Evolutionary conservation across 2,329 filamentous ascomycete species (phyloP).

Genomic region (Fonsecaea pugnacius): DNA sequence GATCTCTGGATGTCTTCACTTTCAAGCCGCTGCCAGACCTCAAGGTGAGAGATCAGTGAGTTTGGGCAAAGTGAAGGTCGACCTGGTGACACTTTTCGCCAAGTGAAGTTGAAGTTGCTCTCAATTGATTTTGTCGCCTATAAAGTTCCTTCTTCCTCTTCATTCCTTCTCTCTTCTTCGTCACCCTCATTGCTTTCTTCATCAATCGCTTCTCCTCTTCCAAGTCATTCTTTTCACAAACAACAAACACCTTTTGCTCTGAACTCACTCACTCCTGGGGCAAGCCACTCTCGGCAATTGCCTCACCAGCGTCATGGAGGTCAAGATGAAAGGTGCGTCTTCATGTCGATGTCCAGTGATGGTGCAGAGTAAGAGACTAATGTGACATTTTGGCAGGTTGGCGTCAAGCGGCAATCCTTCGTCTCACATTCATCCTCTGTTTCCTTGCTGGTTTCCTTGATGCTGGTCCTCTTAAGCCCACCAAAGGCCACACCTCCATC

Average conservation of each 20-base stretch:
- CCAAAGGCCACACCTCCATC: slow-evolving; percentile 4
- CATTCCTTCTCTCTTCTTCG: not conserved
- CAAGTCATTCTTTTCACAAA: not conserved
- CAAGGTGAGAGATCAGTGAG: slow-evolving; percentile 1
- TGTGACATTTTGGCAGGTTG: slow-evolving; percentile 5
- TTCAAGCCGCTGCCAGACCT: not conserved
- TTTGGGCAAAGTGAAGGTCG: not conserved
- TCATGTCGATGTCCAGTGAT: not conserved
- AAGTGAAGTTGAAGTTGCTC: not conserved
- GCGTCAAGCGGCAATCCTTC: slow-evolving; percentile 5
- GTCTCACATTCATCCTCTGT: slow-evolving; percentile 8
- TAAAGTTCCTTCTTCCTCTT: not conserved
- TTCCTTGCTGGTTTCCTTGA: slow-evolving; percentile 9
- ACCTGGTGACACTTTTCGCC: not conserved
- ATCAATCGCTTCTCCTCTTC: slow-evolving; percentile 1
- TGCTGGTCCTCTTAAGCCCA: slow-evolving; percentile 10
- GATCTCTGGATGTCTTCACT: not conserved
- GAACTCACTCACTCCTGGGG: not conserved
- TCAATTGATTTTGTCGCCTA: not conserved
- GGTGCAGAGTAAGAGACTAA: not conserved
- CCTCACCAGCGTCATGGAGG: slow-evolving; percentile 7
- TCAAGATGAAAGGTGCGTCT: slow-evolving; percentile 11
- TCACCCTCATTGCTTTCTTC: not conserved
- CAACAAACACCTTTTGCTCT: not conserved
- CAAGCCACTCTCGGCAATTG: not conserved